These are phyloP conservation scores for Thalassiosira ordinaria DNA, from an alignment of 352 stramenopile species.

Conservation along the genomic window DNA sequence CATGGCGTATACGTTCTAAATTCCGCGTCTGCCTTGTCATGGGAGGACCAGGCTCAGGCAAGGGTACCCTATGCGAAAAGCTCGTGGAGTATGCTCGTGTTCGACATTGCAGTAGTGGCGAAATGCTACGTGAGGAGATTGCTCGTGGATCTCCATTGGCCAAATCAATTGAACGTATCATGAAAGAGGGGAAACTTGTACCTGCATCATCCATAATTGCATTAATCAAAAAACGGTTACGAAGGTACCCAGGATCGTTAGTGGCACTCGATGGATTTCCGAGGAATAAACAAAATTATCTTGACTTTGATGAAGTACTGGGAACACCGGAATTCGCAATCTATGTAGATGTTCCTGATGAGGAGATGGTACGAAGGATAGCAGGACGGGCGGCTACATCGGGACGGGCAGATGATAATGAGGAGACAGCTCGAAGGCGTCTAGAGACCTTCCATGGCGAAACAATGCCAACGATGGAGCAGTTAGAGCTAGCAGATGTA, in stretches of 20 bases:
- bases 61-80: not conserved
- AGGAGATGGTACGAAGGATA: not conserved
- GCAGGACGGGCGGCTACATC: not conserved
- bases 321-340: not conserved
- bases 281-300: not conserved
- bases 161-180: not conserved
- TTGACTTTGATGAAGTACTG: not conserved
- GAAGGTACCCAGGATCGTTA: not conserved
- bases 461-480: not conserved
- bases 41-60: conserved; percentile 89
- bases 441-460: not conserved
- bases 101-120: conserved; percentile 91
- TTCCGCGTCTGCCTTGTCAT: conserved; percentile 88
- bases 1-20: not conserved
- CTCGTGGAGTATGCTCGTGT: conserved; percentile 88
- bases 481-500: not conserved
- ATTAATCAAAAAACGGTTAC: not conserved
- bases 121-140: conserved; percentile 82
- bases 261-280: not conserved
- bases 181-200: not conserved
- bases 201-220: not conserved
- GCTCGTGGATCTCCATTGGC: not conserved
- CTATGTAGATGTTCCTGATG: not conserved
- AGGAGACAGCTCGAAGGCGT: not conserved
- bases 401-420: not conserved